Percentiles rank a stretch among this genome's conserved stretches.
phyloP scores from a whole-genome alignment of 2,329 filamentous ascomycete species.

The Fusarium palustre region DNA sequence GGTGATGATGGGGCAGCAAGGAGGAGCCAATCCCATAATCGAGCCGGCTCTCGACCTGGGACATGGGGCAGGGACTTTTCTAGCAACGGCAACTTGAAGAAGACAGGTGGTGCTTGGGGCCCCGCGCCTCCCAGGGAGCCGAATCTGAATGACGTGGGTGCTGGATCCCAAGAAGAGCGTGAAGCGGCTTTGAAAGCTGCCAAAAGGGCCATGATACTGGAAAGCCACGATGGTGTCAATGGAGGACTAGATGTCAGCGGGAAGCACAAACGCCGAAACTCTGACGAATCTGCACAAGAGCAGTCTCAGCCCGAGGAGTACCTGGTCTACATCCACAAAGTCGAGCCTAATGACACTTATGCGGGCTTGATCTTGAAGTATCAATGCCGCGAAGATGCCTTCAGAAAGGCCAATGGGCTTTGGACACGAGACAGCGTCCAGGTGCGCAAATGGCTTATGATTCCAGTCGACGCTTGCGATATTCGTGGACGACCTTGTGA shows the following conservation, averaged over 20 bases:
- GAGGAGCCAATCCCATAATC: constrained; percentile 42
- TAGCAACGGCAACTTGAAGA: constrained; percentile 28
- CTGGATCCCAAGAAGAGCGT: constrained; percentile 65
- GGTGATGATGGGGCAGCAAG: constrained; percentile 41
- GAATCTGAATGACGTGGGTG: constrained; percentile 62
- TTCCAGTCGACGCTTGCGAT: constrained; percentile 91
- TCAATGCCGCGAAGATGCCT: constrained; percentile 83
- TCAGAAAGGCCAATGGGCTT: constrained; percentile 89
- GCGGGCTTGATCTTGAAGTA: constrained; percentile 92
- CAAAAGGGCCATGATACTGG: constrained; percentile 69
- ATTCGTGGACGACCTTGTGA: constrained; percentile 79
- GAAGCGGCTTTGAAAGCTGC: constrained; percentile 67
- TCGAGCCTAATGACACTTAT: constrained; percentile 85
- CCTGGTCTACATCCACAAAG: constrained; percentile 90
- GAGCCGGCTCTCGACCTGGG: constrained; percentile 39
- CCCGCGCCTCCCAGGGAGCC: constrained; percentile 58
- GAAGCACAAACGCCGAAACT: constrained; percentile 74
- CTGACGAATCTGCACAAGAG: constrained; percentile 67
- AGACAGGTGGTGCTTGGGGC: constrained; percentile 58
- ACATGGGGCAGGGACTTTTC: constrained; percentile 37
- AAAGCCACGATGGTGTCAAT: constrained; percentile 71
- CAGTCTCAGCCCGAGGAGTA: constrained; percentile 77
- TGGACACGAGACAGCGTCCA: constrained; percentile 96
- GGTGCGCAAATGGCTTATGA: constrained; percentile 79
- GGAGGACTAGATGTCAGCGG: constrained; percentile 67